These are phyloP conservation scores for Globisporangium barbulae DNA, from an alignment of 352 stramenopile genomes.

Conservation along the genomic window DNA sequence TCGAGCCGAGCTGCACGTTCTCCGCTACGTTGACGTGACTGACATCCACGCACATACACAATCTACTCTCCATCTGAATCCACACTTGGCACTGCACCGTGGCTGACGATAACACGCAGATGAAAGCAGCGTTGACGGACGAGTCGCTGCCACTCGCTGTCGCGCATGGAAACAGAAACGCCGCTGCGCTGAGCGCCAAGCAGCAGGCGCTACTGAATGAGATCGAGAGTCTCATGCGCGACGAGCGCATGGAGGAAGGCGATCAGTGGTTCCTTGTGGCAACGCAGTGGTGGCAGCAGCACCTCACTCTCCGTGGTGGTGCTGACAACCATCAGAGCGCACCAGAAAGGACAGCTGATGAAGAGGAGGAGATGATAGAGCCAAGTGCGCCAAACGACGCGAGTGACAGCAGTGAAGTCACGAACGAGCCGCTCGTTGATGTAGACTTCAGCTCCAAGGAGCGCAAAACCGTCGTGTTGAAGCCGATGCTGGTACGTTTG, in stretches of 20 bases:
- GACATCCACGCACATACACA: background rate
- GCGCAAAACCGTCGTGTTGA: slow-evolving; percentile 47
- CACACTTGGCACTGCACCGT: background rate
- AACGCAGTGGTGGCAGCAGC: slow-evolving; percentile 45
- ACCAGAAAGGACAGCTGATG: slow-evolving; percentile 14
- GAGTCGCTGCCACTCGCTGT: background rate
- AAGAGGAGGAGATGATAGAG: slow-evolving; percentile 15
- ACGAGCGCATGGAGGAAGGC: slow-evolving; percentile 42
- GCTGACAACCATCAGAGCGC: slow-evolving; percentile 8
- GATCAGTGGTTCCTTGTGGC: slow-evolving; percentile 64
- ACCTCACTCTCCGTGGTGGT: slow-evolving; percentile 23
- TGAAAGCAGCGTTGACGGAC: background rate
- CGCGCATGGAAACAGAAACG: background rate
- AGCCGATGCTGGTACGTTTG: slow-evolving; percentile 46
- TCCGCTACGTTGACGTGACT: too few species aligned
- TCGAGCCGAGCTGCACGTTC: too few species aligned
- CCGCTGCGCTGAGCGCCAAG: background rate
- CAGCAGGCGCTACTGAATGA: slow-evolving; percentile 18
- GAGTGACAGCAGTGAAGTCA: background rate
- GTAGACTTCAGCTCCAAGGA: slow-evolving; percentile 31
- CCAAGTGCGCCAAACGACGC: slow-evolving; percentile 9
- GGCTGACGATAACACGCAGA: background rate
- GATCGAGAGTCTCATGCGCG: slow-evolving; percentile 21
- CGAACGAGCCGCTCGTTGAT: slow-evolving; percentile 58
- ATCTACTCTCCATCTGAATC: background rate